A percentile compares a stretch with the other conserved stretches of the same genome.
These are phyloP conservation scores for Saccharomycopsis sp. DNA, from an alignment of 805 yeast species.

Conservation along the genomic window DNA sequence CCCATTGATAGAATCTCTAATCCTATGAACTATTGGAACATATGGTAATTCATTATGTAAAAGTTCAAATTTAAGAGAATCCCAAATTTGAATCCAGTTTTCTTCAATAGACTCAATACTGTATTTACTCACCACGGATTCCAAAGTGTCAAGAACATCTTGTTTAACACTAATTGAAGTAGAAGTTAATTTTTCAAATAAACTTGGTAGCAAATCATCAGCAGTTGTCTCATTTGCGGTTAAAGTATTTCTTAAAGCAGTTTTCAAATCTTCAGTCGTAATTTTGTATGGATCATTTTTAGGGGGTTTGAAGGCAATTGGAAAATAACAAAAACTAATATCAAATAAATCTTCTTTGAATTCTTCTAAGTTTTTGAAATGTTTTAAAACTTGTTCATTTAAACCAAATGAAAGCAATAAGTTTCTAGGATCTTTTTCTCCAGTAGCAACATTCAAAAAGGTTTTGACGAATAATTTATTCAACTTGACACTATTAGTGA, in stretches of 20 bases:
- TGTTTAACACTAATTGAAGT: constrained; percentile 62
- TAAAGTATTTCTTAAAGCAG: constrained; percentile 48
- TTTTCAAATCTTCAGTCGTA: constrained; percentile 62
- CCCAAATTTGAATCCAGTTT: constrained; percentile 74
- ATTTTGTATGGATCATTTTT: constrained; percentile 78
- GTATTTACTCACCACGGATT: constrained; percentile 44
- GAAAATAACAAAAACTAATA: constrained; percentile 87
- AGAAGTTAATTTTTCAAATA: constrained; percentile 71
- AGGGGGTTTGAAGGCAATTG: constrained; percentile 84
- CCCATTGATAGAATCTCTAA: neutral
- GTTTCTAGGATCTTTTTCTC: constrained; percentile 94
- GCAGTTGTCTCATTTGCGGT: constrained; percentile 55
- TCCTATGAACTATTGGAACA: constrained; percentile 20
- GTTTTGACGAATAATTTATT: constrained; percentile 39
- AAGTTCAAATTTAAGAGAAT: constrained; percentile 81
- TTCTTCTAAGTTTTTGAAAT: constrained; percentile 30
- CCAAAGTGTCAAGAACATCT: constrained; percentile 61
- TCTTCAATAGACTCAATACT: constrained; percentile 36
- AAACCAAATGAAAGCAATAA: constrained; percentile 58
- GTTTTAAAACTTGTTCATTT: constrained; percentile 35
- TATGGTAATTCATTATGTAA: constrained; percentile 42
- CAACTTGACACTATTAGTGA: constrained; percentile 14
- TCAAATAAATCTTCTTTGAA: constrained; percentile 68
- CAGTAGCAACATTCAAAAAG: constrained; percentile 61
- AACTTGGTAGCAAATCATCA: constrained; percentile 61